A percentile compares a stretch with the other conserved stretches of the same genome.
phyloP scores from a whole-genome alignment of 1,139 yeast genomes.

The Yamadazyma trypodendri region DNA sequence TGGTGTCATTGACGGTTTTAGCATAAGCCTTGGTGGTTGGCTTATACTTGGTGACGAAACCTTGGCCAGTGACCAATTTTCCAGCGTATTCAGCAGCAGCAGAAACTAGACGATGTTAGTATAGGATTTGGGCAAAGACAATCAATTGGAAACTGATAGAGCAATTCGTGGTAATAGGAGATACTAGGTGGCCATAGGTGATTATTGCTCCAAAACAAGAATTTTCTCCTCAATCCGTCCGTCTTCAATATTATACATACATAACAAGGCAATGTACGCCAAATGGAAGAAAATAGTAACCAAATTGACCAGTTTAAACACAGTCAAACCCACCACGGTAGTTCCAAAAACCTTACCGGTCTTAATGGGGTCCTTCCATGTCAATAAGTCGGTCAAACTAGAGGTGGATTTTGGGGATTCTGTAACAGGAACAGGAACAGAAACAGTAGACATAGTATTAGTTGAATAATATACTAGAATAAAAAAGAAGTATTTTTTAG shows the following conservation, averaged over 20 bases:
- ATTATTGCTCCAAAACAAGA: no score
- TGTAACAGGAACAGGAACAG: conserved; percentile 4
- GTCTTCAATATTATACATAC: conserved; percentile 31
- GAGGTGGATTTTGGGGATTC: conserved; percentile 10
- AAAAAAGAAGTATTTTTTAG: conserved; percentile 5
- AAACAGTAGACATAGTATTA: conserved; percentile 15
- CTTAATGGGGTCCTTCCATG: conserved; percentile 80
- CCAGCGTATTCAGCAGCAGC: conserved; percentile 73
- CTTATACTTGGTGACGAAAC: conserved; percentile 65
- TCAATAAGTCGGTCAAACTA: conserved; percentile 42
- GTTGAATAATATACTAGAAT: conserved; percentile 9
- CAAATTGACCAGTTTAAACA: conserved; percentile 69
- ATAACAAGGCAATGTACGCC: conserved; percentile 45
- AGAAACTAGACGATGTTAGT: conserved; percentile 37
- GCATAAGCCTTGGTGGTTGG: conserved; percentile 46
- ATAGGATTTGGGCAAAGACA: no score
- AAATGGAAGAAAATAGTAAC: conserved; percentile 64
- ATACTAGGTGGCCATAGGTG: no score
- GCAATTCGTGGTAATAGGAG: no score
- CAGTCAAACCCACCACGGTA: conserved; percentile 54
- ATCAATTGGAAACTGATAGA: no score
- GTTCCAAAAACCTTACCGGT: conserved; percentile 79
- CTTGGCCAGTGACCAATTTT: conserved; percentile 65
- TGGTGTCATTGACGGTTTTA: conserved; percentile 36
- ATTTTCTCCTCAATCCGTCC: background rate